A percentile compares a stretch with the other conserved stretches of the same genome.
Evolutionary conservation across 176 grass and related monocot species (phyloP).

Genomic region (Zea mays): DNA sequence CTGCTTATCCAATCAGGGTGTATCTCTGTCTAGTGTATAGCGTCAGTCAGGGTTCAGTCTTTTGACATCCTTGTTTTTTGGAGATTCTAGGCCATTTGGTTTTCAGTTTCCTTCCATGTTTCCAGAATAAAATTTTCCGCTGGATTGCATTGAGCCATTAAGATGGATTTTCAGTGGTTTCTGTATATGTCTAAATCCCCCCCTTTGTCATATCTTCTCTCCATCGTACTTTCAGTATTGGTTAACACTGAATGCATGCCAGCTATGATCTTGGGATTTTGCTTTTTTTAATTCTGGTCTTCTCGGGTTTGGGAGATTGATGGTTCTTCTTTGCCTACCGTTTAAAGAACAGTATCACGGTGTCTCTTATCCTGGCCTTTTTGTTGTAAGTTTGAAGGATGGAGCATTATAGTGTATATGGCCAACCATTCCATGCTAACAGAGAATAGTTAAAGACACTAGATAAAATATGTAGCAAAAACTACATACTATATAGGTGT

Average conservation of each 20-base stretch:
- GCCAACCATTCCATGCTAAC: not conserved
- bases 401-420: not conserved
- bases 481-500: not conserved
- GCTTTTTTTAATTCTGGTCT: not conserved
- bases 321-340: slow-evolving; percentile 28
- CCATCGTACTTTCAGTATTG: not conserved
- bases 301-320: slow-evolving; percentile 1
- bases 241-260: slow-evolving; percentile 26
- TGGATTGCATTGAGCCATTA: not conserved
- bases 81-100: not conserved
- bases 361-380: slow-evolving; percentile 7
- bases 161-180: not conserved
- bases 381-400: slow-evolving; percentile 30
- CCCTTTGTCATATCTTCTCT: slow-evolving; percentile 1
- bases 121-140: not conserved
- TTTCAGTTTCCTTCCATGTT: not conserved
- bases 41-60: not conserved
- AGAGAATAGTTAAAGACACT: slow-evolving; percentile 4
- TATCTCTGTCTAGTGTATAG: not conserved
- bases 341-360: not conserved
- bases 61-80: not conserved
- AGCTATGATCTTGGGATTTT: slow-evolving; percentile 1
- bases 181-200: not conserved
- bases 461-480: not conserved
- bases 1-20: not conserved